These are phyloP conservation scores for Diaporthe sp. DNA, from an alignment of 2,329 filamentous ascomycete genomes.

Conservation along the genomic window DNA sequence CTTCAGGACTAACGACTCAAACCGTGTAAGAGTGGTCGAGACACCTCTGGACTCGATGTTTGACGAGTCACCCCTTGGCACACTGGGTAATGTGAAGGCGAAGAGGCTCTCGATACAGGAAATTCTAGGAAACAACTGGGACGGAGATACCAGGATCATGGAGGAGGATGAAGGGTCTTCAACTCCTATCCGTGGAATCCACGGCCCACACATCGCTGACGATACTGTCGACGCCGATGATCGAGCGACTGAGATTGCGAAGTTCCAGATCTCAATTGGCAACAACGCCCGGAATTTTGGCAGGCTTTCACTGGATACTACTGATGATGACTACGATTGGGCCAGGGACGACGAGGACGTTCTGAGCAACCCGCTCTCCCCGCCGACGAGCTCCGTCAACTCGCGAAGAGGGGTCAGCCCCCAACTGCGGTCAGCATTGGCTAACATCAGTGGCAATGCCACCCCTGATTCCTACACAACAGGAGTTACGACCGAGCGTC, in stretches of 20 bases:
- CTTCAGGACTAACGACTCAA: slow-evolving; percentile 78
- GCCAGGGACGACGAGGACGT: slow-evolving; percentile 68
- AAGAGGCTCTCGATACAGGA: slow-evolving; percentile 73
- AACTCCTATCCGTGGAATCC: slow-evolving; percentile 63
- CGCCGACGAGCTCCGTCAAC: slow-evolving; percentile 69
- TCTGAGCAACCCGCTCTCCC: slow-evolving; percentile 70
- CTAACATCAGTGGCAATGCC: slow-evolving; percentile 64
- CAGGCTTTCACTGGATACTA: slow-evolving; percentile 70
- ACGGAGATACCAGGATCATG: slow-evolving; percentile 69
- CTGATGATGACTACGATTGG: slow-evolving; percentile 75
- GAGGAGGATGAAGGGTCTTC: slow-evolving; percentile 72
- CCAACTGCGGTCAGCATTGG: slow-evolving; percentile 67
- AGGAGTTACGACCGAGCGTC: slow-evolving; percentile 60
- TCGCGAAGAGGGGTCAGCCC: slow-evolving; percentile 65
- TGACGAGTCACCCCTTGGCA: slow-evolving; percentile 80
- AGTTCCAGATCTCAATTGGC: slow-evolving; percentile 39
- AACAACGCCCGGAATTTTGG: slow-evolving; percentile 56
- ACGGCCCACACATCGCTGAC: slow-evolving; percentile 47
- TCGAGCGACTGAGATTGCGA: slow-evolving; percentile 39
- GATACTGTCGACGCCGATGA: slow-evolving; percentile 45
- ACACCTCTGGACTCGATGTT: slow-evolving; percentile 85
- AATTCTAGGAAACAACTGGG: slow-evolving; percentile 68
- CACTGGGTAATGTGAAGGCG: slow-evolving; percentile 65
- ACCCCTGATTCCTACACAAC: slow-evolving; percentile 53
- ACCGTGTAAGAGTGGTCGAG: slow-evolving; percentile 75